Conservation (phyloP, 129 eudicot genomes). For the Centella asiatica region DNA sequence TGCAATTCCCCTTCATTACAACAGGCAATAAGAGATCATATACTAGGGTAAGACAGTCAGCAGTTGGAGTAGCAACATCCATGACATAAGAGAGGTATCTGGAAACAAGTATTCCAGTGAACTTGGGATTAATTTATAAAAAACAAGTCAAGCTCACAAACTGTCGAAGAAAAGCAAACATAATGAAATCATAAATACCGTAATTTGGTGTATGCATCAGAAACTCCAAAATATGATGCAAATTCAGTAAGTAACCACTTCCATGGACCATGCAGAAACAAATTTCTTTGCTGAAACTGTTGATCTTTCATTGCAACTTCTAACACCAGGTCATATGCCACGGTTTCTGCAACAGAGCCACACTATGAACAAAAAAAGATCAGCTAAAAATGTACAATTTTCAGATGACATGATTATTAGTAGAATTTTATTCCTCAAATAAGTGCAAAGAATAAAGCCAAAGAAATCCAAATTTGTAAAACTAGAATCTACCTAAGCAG, state of each 20-base stretch:
- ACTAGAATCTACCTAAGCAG: not conserved
- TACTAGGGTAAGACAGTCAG: slow-evolving; percentile 63
- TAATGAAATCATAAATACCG: slow-evolving; percentile 31
- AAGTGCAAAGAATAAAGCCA: not conserved
- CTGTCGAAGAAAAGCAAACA: not conserved
- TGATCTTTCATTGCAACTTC: slow-evolving; percentile 84
- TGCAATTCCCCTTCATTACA: slow-evolving; percentile 52
- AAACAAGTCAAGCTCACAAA: not conserved
- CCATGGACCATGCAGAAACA: slow-evolving; percentile 67
- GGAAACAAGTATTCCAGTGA: slow-evolving; percentile 14
- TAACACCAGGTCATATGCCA: slow-evolving; percentile 71
- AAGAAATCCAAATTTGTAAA: not conserved
- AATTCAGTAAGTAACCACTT: slow-evolving; percentile 74
- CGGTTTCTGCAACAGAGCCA: slow-evolving; percentile 88
- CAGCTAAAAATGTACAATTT: slow-evolving; percentile 5
- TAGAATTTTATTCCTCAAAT: not conserved
- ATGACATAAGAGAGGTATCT: slow-evolving; percentile 79
- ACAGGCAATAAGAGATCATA: slow-evolving; percentile 61
- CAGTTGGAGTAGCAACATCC: slow-evolving; percentile 89
- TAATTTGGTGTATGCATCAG: slow-evolving; percentile 70
- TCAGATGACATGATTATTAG: not conserved
- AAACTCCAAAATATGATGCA: slow-evolving; percentile 81
- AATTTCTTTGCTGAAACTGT: slow-evolving; percentile 68
- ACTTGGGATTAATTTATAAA: not conserved
- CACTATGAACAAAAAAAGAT: slow-evolving; percentile 35